Percentiles rank a stretch among this genome's conserved stretches.
These are phyloP conservation scores for Diaporthe eres DNA, from an alignment of 2,329 filamentous ascomycete species.

Conservation along the genomic window DNA sequence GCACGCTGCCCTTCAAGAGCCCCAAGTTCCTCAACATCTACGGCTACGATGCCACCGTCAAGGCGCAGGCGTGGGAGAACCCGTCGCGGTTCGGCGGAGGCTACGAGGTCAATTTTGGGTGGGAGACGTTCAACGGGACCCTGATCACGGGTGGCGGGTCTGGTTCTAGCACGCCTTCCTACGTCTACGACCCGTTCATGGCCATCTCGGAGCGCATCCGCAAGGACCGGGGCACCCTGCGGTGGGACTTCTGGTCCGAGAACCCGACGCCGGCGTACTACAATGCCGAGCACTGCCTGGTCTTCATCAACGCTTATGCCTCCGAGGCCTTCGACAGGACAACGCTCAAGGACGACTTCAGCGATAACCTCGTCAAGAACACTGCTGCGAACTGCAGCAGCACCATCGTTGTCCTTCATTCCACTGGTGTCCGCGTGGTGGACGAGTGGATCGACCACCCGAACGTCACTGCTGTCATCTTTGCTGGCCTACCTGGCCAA, in stretches of 20 bases:
- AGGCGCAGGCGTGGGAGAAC: constrained; percentile 47
- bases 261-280: constrained; percentile 36
- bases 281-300: constrained; percentile 64
- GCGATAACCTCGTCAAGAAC: constrained; percentile 68
- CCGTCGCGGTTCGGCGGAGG: constrained; percentile 64
- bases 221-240: constrained; percentile 64
- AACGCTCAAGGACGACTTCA: constrained; percentile 75
- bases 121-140: constrained; percentile 59
- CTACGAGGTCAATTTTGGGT: constrained; percentile 57
- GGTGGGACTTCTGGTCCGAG: constrained; percentile 41
- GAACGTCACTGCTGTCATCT: constrained; percentile 75
- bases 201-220: constrained; percentile 70
- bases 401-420: constrained; percentile 76
- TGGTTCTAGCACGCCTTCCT: constrained; percentile 82
- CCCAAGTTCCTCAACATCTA: constrained; percentile 71
- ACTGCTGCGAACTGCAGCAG: constrained; percentile 72
- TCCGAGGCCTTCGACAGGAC: constrained; percentile 79
- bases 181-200: constrained; percentile 79
- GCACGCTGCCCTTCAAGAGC: constrained; percentile 67
- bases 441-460: constrained; percentile 73
- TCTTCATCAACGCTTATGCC: constrained; percentile 77
- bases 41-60: constrained; percentile 69
- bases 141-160: constrained; percentile 60
- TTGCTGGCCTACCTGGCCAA: constrained; percentile 75
- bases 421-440: constrained; percentile 72